Conservation (phyloP, 768 basidiomycete species). For the Tricholoma terreum region DNA sequence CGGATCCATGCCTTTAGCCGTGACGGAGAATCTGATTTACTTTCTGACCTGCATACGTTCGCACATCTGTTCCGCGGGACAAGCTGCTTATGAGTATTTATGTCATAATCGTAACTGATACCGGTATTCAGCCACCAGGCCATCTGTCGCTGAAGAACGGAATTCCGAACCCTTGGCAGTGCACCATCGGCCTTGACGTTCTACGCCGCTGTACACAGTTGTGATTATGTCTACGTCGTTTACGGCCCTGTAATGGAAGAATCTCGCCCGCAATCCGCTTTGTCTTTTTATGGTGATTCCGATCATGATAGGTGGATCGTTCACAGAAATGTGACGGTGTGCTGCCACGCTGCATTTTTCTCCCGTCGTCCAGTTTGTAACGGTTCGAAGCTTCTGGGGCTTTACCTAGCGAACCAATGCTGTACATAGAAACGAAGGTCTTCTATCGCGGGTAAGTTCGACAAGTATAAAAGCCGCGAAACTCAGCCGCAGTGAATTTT, state of each 20-base stretch:
- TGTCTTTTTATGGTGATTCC: not conserved
- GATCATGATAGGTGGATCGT: conserved; percentile 5
- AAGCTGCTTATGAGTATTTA: not conserved
- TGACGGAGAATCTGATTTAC: not conserved
- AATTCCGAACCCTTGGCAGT: not conserved
- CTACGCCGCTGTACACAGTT: not conserved
- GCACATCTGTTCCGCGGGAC: not conserved
- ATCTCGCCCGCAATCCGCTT: not conserved
- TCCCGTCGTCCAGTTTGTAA: not conserved
- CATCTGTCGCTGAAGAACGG: not conserved
- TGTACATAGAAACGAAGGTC: not conserved
- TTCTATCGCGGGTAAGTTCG: not conserved
- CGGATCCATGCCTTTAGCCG: not conserved
- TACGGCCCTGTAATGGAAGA: not conserved
- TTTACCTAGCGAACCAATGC: not conserved
- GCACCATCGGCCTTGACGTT: not conserved
- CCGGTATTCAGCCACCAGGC: no score
- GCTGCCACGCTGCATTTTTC: conserved; percentile 1
- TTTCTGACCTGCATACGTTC: not conserved
- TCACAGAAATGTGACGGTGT: conserved; percentile 5
- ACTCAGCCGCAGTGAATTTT: not conserved
- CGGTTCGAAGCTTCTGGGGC: not conserved
- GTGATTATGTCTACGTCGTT: not conserved
- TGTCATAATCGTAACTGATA: not conserved
- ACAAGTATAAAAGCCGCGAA: conserved; percentile 7